Base-by-base conservation (phyloP, 2,329 filamentous ascomycete genomes). In the Microsporum ferrugineum region DNA sequence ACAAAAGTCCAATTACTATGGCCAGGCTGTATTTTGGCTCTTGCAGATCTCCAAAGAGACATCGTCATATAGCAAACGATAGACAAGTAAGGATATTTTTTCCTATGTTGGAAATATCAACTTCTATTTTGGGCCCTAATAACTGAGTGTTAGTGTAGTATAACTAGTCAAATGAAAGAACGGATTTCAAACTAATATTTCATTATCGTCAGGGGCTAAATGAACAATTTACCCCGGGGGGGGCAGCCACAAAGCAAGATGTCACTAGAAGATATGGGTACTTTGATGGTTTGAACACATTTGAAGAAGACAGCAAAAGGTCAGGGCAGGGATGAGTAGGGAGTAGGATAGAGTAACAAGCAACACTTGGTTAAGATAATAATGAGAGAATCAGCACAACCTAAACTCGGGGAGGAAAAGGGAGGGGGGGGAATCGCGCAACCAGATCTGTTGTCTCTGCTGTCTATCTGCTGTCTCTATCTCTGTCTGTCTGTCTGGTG, bases 141-240 rank as follows among this genome's bases (percentile, higher is more conserved):
- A 23, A 23, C 17, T 23, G 14, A 51, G 14, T 43, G 17, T 23
- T 23, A 23, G 17, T 23, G 17, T 23, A 23, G 17, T 23, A 23
- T 23, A 23, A 23, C 17, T 23, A 23, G 17, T 23, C 17, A 31
- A 55, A 36, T 31, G 31, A 55, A 55, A 38, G 51, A n/a, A 55
- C 1, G 31, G 33, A 55, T 23, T 34, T 34, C 51, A 55, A 23
- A 55, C 31, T 36, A 55, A 34, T 55, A 55, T 55, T 23, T 55
- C 45, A 8, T 51, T 7, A 51, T 51, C 45, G 45, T 51, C 45
- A 51, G 45, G 23, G 23, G 45, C 14, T 55, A 55, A 23, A 36
- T 55, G n/a, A 55, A 55, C 51, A 55, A 55, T 55, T 55, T 55
- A 55, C 51, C 31, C 51, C 51, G 12, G 7, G 51, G 8, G 17